Conservation (phyloP, 148 eudicot genomes). For the Agrostemma githago region DNA sequence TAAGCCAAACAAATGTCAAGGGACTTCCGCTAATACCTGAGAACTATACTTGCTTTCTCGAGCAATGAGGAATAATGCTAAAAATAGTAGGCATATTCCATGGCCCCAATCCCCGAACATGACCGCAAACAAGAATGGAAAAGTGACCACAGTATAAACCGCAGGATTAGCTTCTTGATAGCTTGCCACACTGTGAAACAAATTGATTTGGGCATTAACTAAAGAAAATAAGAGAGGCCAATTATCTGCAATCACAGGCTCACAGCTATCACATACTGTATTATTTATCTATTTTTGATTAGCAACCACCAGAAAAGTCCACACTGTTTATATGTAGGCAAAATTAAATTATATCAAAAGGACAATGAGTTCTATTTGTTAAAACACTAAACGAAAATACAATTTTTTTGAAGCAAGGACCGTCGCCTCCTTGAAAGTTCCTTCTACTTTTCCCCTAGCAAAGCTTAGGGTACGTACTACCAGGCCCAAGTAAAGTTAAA, state of each 20-base stretch:
- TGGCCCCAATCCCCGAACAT: constrained; percentile 99
- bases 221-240: background rate
- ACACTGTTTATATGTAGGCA: background rate
- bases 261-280: background rate
- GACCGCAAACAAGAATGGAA: constrained; percentile 98
- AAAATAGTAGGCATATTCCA: constrained; percentile 86
- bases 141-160: constrained; percentile 83
- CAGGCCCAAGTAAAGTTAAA: background rate
- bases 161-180: constrained; percentile 99
- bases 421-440: background rate
- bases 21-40: constrained; percentile 48
- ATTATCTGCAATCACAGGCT: background rate
- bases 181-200: constrained; percentile 74
- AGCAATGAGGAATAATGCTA: constrained; percentile 79
- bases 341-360: background rate
- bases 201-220: constrained; percentile 7
- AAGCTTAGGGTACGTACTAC: background rate
- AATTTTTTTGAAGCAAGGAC: background rate
- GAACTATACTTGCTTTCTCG: constrained; percentile 77
- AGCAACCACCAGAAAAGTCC: background rate
- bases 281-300: background rate
- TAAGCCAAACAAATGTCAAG: background rate
- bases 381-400: background rate
- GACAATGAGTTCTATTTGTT: background rate
- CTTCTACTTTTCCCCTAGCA: background rate